phyloP scores from a whole-genome alignment of 768 basidiomycete genomes.

The Psilocybe sp. region DNA sequence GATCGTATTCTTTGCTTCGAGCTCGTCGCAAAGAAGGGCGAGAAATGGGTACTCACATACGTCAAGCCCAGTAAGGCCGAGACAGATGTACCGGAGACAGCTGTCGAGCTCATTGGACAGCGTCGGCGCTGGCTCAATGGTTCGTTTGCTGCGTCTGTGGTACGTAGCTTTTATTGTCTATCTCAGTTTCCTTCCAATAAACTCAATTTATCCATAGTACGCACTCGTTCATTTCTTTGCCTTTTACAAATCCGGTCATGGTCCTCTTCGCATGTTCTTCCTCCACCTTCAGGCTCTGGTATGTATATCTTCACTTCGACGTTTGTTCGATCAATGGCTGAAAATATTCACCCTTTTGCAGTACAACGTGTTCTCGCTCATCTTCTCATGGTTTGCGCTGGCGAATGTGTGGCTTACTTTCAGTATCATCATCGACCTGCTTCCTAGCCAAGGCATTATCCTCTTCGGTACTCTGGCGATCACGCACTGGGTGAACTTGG shows the following conservation, averaged over 20 bases:
- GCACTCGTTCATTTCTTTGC: conserved; percentile 91
- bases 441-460: conserved; percentile 49
- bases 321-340: not conserved
- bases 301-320: conserved; percentile 24
- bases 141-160: conserved; percentile 89
- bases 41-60: conserved; percentile 83
- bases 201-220: conserved; percentile 49
- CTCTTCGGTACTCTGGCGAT: conserved; percentile 72
- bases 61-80: conserved; percentile 97
- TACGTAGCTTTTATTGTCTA: conserved; percentile 35
- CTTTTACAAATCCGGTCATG: conserved; percentile 84
- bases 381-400: conserved; percentile 92
- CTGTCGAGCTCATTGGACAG: conserved; percentile 90
- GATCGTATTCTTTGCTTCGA: conserved; percentile 98
- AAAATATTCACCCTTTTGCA: conserved; percentile 21
- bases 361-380: conserved; percentile 82
- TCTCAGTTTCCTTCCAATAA: not conserved
- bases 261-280: conserved; percentile 92
- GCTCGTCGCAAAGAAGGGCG: conserved; percentile 85
- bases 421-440: conserved; percentile 88
- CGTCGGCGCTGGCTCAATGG: conserved; percentile 97
- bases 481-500: conserved; percentile 85
- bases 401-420: conserved; percentile 96
- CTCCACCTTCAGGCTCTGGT: conserved; percentile 92
- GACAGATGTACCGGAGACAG: conserved; percentile 94